Evolutionary conservation across 495 filamentous ascomycete species (phyloP).

Genomic region (Neurospora sp.): DNA sequence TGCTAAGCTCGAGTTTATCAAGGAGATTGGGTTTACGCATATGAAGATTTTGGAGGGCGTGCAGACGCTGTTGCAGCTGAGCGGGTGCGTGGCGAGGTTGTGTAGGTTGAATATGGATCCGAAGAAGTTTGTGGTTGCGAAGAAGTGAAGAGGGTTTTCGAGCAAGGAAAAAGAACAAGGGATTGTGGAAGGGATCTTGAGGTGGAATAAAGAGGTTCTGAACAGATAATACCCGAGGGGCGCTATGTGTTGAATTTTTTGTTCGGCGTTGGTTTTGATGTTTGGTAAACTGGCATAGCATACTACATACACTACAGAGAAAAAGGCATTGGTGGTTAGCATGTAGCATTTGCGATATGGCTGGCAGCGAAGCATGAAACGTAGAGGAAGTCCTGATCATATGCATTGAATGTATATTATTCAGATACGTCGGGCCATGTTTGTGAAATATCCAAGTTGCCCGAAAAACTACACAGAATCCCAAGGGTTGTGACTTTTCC

Average conservation of each 20-base stretch:
- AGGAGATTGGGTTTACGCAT: slow-evolving; percentile 97
- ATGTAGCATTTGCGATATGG: background rate
- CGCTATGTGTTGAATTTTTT: background rate
- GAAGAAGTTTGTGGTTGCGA: slow-evolving; percentile 58
- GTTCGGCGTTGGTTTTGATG: background rate
- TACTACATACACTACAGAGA: background rate
- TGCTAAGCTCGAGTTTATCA: slow-evolving; percentile 89
- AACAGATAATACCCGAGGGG: background rate
- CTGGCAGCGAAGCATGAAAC: background rate
- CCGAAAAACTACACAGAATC: background rate
- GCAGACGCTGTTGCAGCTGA: slow-evolving; percentile 86
- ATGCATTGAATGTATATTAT: background rate
- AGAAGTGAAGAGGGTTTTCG: slow-evolving; percentile 13
- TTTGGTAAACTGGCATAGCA: background rate
- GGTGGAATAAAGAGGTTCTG: background rate
- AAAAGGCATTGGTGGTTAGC: background rate
- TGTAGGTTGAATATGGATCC: slow-evolving; percentile 94
- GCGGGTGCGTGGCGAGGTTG: slow-evolving; percentile 79
- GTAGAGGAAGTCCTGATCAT: background rate
- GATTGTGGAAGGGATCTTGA: background rate
- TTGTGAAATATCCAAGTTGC: background rate
- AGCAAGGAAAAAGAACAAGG: background rate
- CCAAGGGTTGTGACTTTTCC: background rate
- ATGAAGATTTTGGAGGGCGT: slow-evolving; percentile 98
- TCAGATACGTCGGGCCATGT: background rate